These are phyloP conservation scores for Penicillium flavigenum DNA, from an alignment of 495 filamentous ascomycete genomes.

Conservation along the genomic window DNA sequence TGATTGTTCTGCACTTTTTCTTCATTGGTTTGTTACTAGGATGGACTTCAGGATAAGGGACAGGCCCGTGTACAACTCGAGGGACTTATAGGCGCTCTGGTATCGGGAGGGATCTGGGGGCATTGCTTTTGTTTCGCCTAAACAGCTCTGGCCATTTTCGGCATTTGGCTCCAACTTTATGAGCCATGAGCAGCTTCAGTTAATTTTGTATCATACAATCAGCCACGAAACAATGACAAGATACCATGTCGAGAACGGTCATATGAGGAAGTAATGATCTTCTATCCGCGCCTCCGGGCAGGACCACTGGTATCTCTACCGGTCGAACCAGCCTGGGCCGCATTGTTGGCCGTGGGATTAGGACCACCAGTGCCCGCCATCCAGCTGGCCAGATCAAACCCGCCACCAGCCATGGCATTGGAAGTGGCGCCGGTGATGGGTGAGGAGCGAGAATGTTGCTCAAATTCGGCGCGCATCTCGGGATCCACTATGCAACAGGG, in stretches of 20 bases:
- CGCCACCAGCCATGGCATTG: slow-evolving; percentile 41
- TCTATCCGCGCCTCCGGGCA: slow-evolving; percentile 38
- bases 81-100: slow-evolving; percentile 12
- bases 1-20: slow-evolving; percentile 3
- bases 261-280: background rate
- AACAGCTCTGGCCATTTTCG: background rate
- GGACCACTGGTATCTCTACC: slow-evolving; percentile 37
- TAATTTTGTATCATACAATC: slow-evolving; percentile 14
- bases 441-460: slow-evolving; percentile 78
- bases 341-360: slow-evolving; percentile 28
- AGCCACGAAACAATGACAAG: background rate
- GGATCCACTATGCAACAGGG: slow-evolving; percentile 71
- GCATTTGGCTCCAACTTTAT: slow-evolving; percentile 2
- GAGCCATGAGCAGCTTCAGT: slow-evolving; percentile 4
- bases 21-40: slow-evolving; percentile 4
- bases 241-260: background rate
- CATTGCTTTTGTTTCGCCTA: slow-evolving; percentile 14
- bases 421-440: slow-evolving; percentile 53
- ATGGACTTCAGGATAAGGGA: slow-evolving; percentile 1
- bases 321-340: slow-evolving; percentile 32
- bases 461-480: slow-evolving; percentile 87
- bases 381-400: slow-evolving; percentile 84
- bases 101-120: background rate
- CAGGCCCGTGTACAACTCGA: background rate
- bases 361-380: slow-evolving; percentile 56